Percentiles rank a stretch among this genome's conserved stretches.
Evolutionary conservation across 176 grass and related monocot species (phyloP).

Genomic region (Alopecurus myosuroides): DNA sequence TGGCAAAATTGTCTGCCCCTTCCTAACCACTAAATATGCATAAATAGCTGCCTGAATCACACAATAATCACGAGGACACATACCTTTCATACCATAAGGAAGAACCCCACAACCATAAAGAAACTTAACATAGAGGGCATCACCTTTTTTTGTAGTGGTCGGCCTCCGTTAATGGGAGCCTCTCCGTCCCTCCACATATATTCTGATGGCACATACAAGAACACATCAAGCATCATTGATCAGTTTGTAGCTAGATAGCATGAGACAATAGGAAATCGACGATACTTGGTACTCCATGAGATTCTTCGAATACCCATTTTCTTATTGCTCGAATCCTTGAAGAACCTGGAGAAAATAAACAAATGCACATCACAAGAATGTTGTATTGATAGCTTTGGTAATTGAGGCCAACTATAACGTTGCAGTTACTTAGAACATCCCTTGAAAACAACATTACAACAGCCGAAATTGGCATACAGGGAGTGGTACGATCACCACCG

Average conservation of each 20-base stretch:
- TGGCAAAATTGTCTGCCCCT: not conserved
- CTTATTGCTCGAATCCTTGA: conserved; percentile 77
- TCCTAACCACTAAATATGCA: not conserved
- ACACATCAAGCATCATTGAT: not conserved
- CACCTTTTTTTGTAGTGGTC: conserved; percentile 98
- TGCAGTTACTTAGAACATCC: no score
- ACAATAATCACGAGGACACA: not conserved
- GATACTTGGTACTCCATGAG: no score
- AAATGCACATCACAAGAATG: not conserved
- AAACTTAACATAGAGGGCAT: conserved; percentile 69
- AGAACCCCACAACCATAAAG: not conserved
- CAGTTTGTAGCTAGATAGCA: not conserved
- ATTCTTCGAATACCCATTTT: no score
- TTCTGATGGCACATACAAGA: conserved; percentile 26
- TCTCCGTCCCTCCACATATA: conserved; percentile 44
- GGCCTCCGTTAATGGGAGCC: no score
- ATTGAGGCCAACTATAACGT: no score
- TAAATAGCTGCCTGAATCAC: not conserved
- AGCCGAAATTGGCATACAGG: no score
- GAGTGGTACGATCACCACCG: no score
- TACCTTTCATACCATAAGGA: not conserved
- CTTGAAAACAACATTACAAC: no score
- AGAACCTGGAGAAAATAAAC: conserved; percentile 46
- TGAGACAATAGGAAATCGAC: not conserved
- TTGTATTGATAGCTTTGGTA: no score